These are phyloP conservation scores for Ceratocystis huliohia DNA, from an alignment of 2,329 filamentous ascomycete genomes.

Conservation along the genomic window DNA sequence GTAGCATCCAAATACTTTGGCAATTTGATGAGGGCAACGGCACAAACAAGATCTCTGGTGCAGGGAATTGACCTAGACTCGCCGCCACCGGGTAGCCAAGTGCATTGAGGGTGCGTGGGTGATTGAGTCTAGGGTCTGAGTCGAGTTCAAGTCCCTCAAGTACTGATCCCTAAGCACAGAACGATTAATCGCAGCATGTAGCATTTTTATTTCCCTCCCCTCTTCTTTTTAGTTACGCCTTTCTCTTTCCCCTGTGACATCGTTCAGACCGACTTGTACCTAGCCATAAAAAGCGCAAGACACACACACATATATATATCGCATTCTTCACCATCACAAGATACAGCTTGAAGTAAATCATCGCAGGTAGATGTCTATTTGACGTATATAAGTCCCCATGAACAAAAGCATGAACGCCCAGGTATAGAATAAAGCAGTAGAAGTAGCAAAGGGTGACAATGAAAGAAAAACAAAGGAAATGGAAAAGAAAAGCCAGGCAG, in stretches of 20 bases:
- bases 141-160: neutral
- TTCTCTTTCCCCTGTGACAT: neutral
- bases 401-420: conserved; percentile 4
- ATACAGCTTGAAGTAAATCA: too few relatives aligned
- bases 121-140: neutral
- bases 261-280: neutral
- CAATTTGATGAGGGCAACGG: conserved; percentile 61
- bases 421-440: neutral
- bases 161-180: neutral
- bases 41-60: conserved; percentile 38
- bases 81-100: conserved; percentile 31
- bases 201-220: neutral
- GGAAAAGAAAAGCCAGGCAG: conserved; percentile 5
- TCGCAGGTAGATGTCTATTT: neutral
- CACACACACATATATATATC: neutral
- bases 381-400: neutral
- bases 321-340: neutral
- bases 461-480: neutral
- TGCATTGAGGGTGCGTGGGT: neutral
- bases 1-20: conserved; percentile 81
- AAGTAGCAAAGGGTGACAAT: neutral
- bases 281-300: neutral
- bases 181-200: neutral
- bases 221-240: neutral
- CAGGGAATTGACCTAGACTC: conserved; percentile 44